Evolutionary conservation across 2,329 filamentous ascomycete genomes (phyloP).

Genomic region (Ilyonectria sp.): DNA sequence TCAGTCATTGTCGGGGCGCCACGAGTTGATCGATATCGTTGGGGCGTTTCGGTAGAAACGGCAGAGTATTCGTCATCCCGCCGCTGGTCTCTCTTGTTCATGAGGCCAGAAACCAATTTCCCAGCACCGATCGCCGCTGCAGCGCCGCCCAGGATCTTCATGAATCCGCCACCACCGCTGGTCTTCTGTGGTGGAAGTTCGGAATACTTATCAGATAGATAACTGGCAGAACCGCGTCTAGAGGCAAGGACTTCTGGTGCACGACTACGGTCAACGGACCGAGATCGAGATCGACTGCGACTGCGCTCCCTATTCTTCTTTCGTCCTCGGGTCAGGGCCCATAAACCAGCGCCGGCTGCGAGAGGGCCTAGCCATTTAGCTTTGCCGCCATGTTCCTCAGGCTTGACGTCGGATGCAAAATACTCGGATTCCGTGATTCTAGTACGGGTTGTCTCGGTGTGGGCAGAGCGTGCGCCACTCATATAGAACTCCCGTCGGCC

Average conservation of each 20-base stretch:
- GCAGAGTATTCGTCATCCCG: slow-evolving; percentile 75
- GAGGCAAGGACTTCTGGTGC: slow-evolving; percentile 68
- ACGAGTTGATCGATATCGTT: slow-evolving; percentile 59
- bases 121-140: slow-evolving; percentile 75
- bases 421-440: slow-evolving; percentile 59
- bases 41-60: slow-evolving; percentile 74
- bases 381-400: slow-evolving; percentile 51
- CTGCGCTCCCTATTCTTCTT: slow-evolving; percentile 61
- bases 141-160: slow-evolving; percentile 72
- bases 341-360: slow-evolving; percentile 66
- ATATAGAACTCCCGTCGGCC: slow-evolving; percentile 69
- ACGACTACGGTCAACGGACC: slow-evolving; percentile 54
- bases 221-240: slow-evolving; percentile 69
- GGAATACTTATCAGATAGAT: slow-evolving; percentile 77
- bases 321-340: slow-evolving; percentile 62
- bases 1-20: slow-evolving; percentile 63
- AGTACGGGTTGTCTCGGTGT: slow-evolving; percentile 61
- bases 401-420: slow-evolving; percentile 53
- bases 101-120: slow-evolving; percentile 72
- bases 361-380: slow-evolving; percentile 67
- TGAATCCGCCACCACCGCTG: slow-evolving; percentile 68
- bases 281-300: slow-evolving; percentile 58
- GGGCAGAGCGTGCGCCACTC: slow-evolving; percentile 69
- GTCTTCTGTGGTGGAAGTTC: slow-evolving; percentile 59
- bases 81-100: slow-evolving; percentile 65